phyloP scores from a whole-genome alignment of 2,329 filamentous ascomycete species.

The Colletotrichum liaoningense region DNA sequence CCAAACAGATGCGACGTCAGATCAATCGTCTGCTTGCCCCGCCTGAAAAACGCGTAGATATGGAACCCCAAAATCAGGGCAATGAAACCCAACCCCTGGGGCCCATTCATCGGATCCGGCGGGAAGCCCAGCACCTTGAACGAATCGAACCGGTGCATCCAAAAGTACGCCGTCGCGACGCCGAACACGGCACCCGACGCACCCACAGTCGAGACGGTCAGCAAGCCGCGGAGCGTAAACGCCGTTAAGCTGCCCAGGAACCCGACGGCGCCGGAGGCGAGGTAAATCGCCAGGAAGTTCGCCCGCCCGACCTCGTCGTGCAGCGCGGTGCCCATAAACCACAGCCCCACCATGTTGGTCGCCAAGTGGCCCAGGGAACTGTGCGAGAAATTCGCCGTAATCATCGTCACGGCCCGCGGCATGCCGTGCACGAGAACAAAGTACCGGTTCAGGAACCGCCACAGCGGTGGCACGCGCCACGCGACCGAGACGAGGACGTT shows the following conservation, averaged over 20 bases:
- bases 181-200: slow-evolving; percentile 75
- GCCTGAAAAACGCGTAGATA: slow-evolving; percentile 58
- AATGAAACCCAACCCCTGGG: slow-evolving; percentile 66
- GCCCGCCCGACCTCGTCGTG: slow-evolving; percentile 79
- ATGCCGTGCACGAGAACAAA: slow-evolving; percentile 74
- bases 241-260: slow-evolving; percentile 68
- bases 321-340: slow-evolving; percentile 73
- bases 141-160: slow-evolving; percentile 65
- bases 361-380: slow-evolving; percentile 69
- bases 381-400: slow-evolving; percentile 79
- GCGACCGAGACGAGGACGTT: slow-evolving; percentile 68
- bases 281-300: slow-evolving; percentile 75
- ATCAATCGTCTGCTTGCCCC: slow-evolving; percentile 56
- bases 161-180: slow-evolving; percentile 71
- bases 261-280: slow-evolving; percentile 67
- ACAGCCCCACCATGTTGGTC: slow-evolving; percentile 74
- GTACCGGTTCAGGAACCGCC: slow-evolving; percentile 75
- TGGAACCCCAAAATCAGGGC: slow-evolving; percentile 63
- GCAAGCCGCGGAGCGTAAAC: slow-evolving; percentile 58
- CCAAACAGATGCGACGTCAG: slow-evolving; percentile 65
- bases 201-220: slow-evolving; percentile 69
- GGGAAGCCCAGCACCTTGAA: slow-evolving; percentile 69
- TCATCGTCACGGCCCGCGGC: slow-evolving; percentile 69
- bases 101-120: slow-evolving; percentile 61
- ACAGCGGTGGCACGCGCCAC: slow-evolving; percentile 75